A percentile compares a stretch with the other conserved stretches of the same genome.
Conservation (phyloP, 2,329 filamentous ascomycete genomes). For the Xylaria sp. region DNA sequence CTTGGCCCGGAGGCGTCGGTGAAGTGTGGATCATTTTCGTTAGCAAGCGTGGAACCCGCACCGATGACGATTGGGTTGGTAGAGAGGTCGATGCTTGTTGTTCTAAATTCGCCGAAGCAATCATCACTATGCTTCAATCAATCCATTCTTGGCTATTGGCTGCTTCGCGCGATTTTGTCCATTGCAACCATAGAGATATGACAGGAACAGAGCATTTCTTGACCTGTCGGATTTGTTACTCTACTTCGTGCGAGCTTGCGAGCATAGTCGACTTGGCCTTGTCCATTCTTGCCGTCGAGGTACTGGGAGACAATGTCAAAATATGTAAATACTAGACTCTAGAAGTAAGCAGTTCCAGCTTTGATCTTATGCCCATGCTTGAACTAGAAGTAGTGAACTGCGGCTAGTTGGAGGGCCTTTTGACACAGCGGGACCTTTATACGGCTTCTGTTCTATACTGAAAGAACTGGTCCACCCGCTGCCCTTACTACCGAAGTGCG, state of each 20-base stretch:
- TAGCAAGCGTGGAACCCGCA: neutral
- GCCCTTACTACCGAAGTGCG: conserved; percentile 4
- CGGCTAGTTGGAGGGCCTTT: neutral
- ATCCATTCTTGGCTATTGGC: neutral
- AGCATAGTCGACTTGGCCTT: conserved; percentile 3
- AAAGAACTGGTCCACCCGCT: neutral
- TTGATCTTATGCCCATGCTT: conserved; percentile 6
- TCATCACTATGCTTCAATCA: neutral
- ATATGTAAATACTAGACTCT: conserved; percentile 10
- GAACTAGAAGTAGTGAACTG: conserved; percentile 4
- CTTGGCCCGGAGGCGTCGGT: conserved; percentile 15
- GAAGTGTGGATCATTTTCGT: neutral
- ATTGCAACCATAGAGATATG: neutral
- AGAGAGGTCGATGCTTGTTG: conserved; percentile 2
- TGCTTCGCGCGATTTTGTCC: neutral
- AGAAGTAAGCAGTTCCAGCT: conserved; percentile 5
- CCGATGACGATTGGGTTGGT: conserved; percentile 1
- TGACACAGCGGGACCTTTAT: neutral
- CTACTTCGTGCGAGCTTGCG: neutral
- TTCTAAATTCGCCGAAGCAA: conserved; percentile 1
- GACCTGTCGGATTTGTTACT: neutral
- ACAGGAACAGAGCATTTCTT: neutral
- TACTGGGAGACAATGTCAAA: neutral
- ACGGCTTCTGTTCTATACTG: neutral
- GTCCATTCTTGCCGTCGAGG: conserved; percentile 4